phyloP scores from a whole-genome alignment of 352 stramenopile genomes.

The Phytophthora ramorum region DNA sequence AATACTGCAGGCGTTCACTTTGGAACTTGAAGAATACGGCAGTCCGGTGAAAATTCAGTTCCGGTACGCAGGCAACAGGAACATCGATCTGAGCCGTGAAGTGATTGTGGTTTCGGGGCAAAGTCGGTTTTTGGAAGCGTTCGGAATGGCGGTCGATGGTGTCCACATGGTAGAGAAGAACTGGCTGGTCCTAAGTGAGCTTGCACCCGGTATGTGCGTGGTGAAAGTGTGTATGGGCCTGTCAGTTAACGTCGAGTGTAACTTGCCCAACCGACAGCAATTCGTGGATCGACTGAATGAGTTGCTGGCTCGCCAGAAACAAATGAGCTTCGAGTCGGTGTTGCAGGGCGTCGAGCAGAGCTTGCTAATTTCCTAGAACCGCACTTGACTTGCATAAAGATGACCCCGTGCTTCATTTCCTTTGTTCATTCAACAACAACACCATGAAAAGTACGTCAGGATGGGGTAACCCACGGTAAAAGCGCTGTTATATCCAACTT shows the following conservation, averaged over 20 bases:
- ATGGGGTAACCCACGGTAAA: no score
- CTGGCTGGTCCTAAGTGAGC: constrained; percentile 4
- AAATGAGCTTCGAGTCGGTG: constrained; percentile 7
- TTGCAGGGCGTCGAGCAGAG: constrained; percentile 1
- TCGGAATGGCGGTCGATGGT: not conserved
- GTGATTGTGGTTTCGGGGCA: constrained; percentile 6
- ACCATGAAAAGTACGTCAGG: no score
- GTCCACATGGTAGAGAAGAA: constrained; percentile 8
- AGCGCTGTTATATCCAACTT: no score
- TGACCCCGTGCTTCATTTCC: no score
- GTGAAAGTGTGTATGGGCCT: constrained; percentile 12
- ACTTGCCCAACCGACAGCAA: not conserved
- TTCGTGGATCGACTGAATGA: not conserved
- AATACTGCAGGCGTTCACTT: not conserved
- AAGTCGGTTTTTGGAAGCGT: constrained; percentile 5
- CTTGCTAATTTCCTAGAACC: not conserved
- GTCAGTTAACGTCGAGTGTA: not conserved
- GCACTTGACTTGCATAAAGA: no score
- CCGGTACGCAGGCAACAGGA: constrained; percentile 8
- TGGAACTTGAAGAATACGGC: not conserved
- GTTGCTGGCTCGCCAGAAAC: not conserved
- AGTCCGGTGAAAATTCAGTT: constrained; percentile 1
- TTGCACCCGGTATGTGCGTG: not conserved
- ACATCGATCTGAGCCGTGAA: not conserved
- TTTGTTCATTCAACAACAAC: no score